Percentiles rank a stretch among this genome's conserved stretches.
Conservation (phyloP, 2,329 filamentous ascomycete species). For the Colletotrichum endophyticum region DNA sequence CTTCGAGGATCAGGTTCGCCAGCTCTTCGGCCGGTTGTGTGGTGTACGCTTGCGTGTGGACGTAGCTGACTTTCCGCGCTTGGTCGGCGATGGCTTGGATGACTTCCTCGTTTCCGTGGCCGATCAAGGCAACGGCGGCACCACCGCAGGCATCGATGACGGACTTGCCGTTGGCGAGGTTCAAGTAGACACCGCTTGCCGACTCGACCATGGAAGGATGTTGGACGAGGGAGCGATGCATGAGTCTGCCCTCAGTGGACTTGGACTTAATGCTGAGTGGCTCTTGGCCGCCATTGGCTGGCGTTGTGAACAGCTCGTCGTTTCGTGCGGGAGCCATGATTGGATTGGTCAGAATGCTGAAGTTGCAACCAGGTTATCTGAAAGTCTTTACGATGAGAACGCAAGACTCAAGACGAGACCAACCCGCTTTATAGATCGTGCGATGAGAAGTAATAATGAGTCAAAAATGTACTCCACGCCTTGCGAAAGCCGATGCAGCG, state of each 20-base stretch:
- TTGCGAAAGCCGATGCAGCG: not conserved
- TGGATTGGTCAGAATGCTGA: not conserved
- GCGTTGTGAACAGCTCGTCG: conserved; percentile 5
- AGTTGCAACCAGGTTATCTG: not conserved
- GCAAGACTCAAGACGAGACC: not conserved
- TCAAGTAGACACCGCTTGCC: conserved; percentile 42
- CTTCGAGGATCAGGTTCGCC: conserved; percentile 24
- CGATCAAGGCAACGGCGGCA: conserved; percentile 36
- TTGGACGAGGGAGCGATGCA: conserved; percentile 38
- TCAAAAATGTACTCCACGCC: not conserved
- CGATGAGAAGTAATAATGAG: not conserved
- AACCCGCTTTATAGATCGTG: not conserved
- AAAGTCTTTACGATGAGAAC: too few relatives aligned
- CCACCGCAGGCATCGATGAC: conserved; percentile 41
- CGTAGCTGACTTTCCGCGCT: conserved; percentile 30
- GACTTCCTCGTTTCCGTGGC: conserved; percentile 33
- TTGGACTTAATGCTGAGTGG: not conserved
- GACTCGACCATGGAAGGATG: conserved; percentile 41
- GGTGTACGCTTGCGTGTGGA: conserved; percentile 34
- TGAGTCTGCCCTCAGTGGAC: conserved; percentile 22
- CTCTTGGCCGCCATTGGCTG: not conserved
- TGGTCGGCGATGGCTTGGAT: conserved; percentile 32
- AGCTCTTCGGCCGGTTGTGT: conserved; percentile 48
- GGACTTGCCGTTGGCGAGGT: conserved; percentile 33
- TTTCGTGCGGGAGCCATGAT: conserved; percentile 23